Evolutionary conservation across 1,284 basidiomycete species (phyloP).

Genomic region (Microbotryum silenes-acaulis): DNA sequence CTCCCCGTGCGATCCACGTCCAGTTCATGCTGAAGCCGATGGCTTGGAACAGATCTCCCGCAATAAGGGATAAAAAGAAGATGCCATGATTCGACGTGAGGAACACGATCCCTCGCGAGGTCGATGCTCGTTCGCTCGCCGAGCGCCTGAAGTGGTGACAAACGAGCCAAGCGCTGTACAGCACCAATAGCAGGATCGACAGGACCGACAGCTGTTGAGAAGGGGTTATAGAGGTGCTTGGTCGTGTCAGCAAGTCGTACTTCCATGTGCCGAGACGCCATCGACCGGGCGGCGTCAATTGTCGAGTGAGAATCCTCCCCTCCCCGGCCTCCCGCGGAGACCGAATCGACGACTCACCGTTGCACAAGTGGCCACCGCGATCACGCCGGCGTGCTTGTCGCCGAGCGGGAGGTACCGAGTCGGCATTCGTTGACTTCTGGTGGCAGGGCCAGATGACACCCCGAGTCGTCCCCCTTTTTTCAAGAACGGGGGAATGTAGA

Average conservation of each 20-base stretch:
- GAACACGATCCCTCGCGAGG: background rate
- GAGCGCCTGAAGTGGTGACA: background rate
- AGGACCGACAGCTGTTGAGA: slow-evolving; percentile 6
- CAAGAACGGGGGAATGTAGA: no score
- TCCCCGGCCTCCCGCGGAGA: background rate
- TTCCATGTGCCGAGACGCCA: background rate
- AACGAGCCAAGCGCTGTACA: no score
- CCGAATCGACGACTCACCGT: background rate
- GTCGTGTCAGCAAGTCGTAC: background rate
- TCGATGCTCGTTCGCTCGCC: background rate
- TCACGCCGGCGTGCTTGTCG: slow-evolving; percentile 3
- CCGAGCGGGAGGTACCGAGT: slow-evolving; percentile 1
- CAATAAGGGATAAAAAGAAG: background rate
- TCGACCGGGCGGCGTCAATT: background rate
- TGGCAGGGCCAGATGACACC: no score
- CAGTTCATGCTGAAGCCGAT: slow-evolving; percentile 14
- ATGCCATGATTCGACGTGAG: background rate
- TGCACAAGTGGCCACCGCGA: slow-evolving; percentile 11
- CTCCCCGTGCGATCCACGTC: no score
- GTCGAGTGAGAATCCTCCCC: slow-evolving; percentile 1
- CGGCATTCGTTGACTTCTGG: no score
- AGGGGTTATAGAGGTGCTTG: background rate
- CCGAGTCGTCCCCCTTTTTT: no score
- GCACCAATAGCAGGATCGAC: background rate
- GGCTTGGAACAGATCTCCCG: slow-evolving; percentile 11